Evolutionary conservation across 805 yeast genomes (phyloP).

Genomic region (Metschnikowia matae): DNA sequence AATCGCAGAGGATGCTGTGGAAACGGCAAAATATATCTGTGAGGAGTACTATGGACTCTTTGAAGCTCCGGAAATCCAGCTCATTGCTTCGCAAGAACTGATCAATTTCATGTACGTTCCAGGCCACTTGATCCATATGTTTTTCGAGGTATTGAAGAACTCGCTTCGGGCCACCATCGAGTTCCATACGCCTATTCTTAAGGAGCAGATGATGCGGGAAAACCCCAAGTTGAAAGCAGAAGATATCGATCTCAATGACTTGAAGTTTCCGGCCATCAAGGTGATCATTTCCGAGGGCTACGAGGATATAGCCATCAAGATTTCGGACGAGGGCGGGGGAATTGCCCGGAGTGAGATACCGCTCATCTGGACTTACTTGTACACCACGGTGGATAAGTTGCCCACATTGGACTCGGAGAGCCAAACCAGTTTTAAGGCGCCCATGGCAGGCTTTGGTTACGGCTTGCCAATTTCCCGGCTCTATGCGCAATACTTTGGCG

Average conservation of each 20-base stretch:
- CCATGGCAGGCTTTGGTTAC: conserved; percentile 93
- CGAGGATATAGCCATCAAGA: conserved; percentile 86
- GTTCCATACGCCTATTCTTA: conserved; percentile 54
- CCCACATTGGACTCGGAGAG: conserved; percentile 62
- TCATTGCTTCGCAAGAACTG: conserved; percentile 68
- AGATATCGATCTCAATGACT: conserved; percentile 51
- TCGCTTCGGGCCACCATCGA: conserved; percentile 88
- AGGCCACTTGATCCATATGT: conserved; percentile 87
- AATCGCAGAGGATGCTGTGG: conserved; percentile 82
- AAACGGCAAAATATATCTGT: conserved; percentile 84
- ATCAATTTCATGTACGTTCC: conserved; percentile 88
- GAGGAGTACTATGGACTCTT: conserved; percentile 85
- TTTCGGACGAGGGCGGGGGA: conserved; percentile 93
- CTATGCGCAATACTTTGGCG: conserved; percentile 87
- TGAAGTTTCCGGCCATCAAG: conserved; percentile 77
- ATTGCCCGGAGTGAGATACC: conserved; percentile 82
- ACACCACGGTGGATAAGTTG: conserved; percentile 77
- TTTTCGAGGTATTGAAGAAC: conserved; percentile 83
- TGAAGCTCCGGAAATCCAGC: conserved; percentile 79
- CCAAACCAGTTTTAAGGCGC: conserved; percentile 72
- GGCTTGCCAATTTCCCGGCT: conserved; percentile 83
- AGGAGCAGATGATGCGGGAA: conserved; percentile 32
- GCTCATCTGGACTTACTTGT: conserved; percentile 84
- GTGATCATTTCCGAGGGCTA: conserved; percentile 84
- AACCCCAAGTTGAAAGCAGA: conserved; percentile 39